Conservation (phyloP, 345 rosid genomes). For the Populus simonii region DNA sequence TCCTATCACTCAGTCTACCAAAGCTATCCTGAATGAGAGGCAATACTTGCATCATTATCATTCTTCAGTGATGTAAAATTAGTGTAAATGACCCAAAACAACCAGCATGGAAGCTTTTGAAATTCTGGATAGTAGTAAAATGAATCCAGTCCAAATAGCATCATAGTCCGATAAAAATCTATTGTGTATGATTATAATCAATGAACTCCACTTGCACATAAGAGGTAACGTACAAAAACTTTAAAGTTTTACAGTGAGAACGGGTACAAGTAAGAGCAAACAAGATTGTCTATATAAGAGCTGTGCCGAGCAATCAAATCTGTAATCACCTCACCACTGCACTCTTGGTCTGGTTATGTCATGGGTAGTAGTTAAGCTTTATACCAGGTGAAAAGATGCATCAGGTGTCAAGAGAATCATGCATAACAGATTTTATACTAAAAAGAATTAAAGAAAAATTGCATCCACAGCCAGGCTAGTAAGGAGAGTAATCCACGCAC, state of each 20-base stretch:
- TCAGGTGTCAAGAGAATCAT: neutral
- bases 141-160: too few relatives aligned
- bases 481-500: neutral
- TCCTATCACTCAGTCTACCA: slow-evolving; percentile 80
- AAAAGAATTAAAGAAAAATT: neutral
- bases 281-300: neutral
- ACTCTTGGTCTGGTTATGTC: neutral
- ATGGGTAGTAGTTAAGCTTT: neutral
- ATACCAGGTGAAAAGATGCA: neutral
- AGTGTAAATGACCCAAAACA: neutral
- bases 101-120: neutral
- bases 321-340: neutral
- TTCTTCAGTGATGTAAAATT: neutral
- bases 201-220: neutral
- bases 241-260: neutral
- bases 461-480: neutral
- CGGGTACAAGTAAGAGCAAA: neutral
- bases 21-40: slow-evolving; percentile 68
- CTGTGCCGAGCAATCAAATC: neutral
- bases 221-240: neutral
- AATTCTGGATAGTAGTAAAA: too few relatives aligned
- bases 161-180: too few relatives aligned
- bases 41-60: slow-evolving; percentile 5
- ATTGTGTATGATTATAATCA: too few relatives aligned
- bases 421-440: neutral